Evolutionary conservation across 495 filamentous ascomycete species (phyloP), one percentile per base, ranked within the genome.

Genomic region (Penicillium verhagenii): DNA sequence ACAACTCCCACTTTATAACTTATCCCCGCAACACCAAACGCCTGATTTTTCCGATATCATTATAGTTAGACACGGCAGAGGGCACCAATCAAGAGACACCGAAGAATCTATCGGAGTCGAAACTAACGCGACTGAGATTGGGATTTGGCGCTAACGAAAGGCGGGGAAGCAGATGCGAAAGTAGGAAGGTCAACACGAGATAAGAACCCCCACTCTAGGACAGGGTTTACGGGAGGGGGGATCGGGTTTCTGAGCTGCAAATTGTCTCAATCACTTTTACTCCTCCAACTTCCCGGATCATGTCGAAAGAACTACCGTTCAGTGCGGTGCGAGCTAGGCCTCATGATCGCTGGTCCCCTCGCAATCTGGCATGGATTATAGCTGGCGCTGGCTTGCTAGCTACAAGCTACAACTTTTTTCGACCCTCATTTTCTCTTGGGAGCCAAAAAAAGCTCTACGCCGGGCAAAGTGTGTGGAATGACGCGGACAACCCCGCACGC

Each of bases 111-210:
- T 14, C 19, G 16, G 6, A 25, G n/a, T 40, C 38, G 1, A 28
- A 28, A 14, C 10, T 16, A 6, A 18, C 43, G n/a, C 40, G 0
- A 43, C 18, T 0, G 23, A 6, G 44, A 10, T 25, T 37, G 28
- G 25, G 24, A 11, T 18, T 54, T n/a, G 48, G 49, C 52, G 57
- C 57, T 60, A 60, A 51, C 13, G 14, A 25, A 33, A 25, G 46
- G 33, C 47, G 47, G 25, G 52, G 47, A 50, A 24, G 54, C 19
- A 11, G 25, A 47, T 20, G 9, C 47, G 38, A 46, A 21, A 23
- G 9, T 14, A 48, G 57, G 57, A 60, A 60, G 57, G 57, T 60
- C 35, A 56, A 44, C 52, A 56, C 57, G 57, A 60, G 57, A 44
- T 42, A 49, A 43, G 19, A 25, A 37, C 9, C 19, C 23, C n/a